Evolutionary conservation across 352 stramenopile genomes (phyloP).

Genomic region (Phytophthora pistaciae): DNA sequence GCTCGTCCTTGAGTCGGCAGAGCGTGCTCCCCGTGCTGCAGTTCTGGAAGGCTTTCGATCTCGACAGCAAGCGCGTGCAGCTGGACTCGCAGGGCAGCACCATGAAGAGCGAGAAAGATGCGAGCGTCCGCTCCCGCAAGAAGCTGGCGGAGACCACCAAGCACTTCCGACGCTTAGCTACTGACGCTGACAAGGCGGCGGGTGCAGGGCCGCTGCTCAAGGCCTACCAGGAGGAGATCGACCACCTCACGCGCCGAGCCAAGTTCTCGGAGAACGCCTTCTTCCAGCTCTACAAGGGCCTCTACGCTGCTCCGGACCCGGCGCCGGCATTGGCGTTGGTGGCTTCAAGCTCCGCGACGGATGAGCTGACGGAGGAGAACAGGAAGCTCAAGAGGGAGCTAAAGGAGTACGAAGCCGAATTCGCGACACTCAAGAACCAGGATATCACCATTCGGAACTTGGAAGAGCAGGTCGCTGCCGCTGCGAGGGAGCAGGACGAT

Average conservation of each 20-base stretch:
- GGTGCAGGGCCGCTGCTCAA: slow-evolving; percentile 75
- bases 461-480: slow-evolving; percentile 89
- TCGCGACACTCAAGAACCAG: slow-evolving; percentile 96
- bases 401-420: slow-evolving; percentile 95
- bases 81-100: slow-evolving; percentile 79
- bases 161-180: slow-evolving; percentile 71
- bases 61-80: slow-evolving; percentile 86
- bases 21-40: slow-evolving; percentile 67
- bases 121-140: slow-evolving; percentile 81
- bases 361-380: slow-evolving; percentile 92
- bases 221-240: slow-evolving; percentile 94
- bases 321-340: slow-evolving; percentile 73
- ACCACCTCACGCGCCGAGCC: slow-evolving; percentile 91
- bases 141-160: slow-evolving; percentile 89
- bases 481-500: slow-evolving; percentile 80
- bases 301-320: slow-evolving; percentile 90
- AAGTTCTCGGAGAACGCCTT: slow-evolving; percentile 94
- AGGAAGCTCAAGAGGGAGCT: slow-evolving; percentile 91
- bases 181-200: slow-evolving; percentile 77
- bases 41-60: slow-evolving; percentile 90
- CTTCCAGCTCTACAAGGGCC: slow-evolving; percentile 86
- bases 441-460: slow-evolving; percentile 97
- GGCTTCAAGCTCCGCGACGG: slow-evolving; percentile 39
- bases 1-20: slow-evolving; percentile 31
- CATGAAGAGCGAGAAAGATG: slow-evolving; percentile 90